Evolutionary conservation across 1,284 basidiomycete species (phyloP), one percentile per base, ranked within the genome.

Genomic region (Rhodotorula glutinis): DNA sequence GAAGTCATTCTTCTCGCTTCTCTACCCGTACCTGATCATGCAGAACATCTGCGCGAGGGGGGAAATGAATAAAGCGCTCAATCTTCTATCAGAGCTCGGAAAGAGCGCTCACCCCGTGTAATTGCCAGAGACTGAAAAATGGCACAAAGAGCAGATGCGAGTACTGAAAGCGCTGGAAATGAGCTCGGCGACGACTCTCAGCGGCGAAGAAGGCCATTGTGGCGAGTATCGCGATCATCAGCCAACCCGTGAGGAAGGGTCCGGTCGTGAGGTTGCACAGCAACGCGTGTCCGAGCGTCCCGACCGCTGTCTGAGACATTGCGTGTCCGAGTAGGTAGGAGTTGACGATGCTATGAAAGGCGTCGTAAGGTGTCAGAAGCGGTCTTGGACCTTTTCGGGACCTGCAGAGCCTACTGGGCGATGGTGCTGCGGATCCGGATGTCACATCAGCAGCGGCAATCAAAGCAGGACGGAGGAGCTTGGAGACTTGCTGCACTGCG

Each of bases 161-260:
- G 80, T 92, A 93, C 89, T 90, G 93, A 82, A 94, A 94, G 75
- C 84, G 79, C 57, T 74, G 58, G 14, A 74, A 74, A 75, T 86
- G 82, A 13, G 85, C 83, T 64, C 86, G 82, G 63, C 87, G 84
- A 25, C 84, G 81, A 81, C 89, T 92, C 80, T 92, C 91, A 74
- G 85, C 82, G 1, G 91, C 88, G 76, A 85, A 93, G 81, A 81
- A 91, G 49, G 89, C 88, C 85, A 94, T 94, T 71, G 87, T 79
- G 19, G 79, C 85, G 4, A 94, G 83, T 21, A 82, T 81, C 46
- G 79, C 80, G 19, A 85, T 87, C 92, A 95, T 94, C 75, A 92
- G 85, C 92, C 92, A 95, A 3, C 92, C 92, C 1, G 92, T 94
- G n/a, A 82, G 79, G 68, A 89, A 90, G 2, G 92, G 91, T n/a